Percentiles rank a stretch among this genome's conserved stretches.
Conservation (phyloP, 2,329 filamentous ascomycete species). For the Hypoxylon sp. region DNA sequence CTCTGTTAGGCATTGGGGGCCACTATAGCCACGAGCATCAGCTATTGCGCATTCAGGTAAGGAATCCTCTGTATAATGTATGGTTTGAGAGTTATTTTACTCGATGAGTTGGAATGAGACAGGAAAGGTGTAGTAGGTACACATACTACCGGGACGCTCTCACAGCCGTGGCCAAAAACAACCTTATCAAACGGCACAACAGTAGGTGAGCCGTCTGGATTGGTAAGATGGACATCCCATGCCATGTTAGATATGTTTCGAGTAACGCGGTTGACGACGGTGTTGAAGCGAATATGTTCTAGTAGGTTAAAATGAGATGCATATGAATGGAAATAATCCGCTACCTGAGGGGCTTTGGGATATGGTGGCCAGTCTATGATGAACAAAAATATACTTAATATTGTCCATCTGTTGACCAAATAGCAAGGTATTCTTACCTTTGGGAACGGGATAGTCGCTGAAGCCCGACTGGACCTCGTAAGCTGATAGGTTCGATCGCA, state of each 20-base stretch:
- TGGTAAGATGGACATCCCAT: conserved; percentile 35
- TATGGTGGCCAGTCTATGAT: conserved; percentile 28
- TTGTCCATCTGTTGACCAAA: neutral
- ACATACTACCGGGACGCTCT: conserved; percentile 29
- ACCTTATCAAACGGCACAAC: conserved; percentile 35
- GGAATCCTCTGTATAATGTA: no score
- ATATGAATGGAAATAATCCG: conserved; percentile 34
- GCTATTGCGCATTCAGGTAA: no score
- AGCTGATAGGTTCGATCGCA: no score
- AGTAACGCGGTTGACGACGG: conserved; percentile 28
- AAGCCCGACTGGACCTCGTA: conserved; percentile 30
- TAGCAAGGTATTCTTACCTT: conserved; percentile 34
- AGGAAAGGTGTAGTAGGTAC: no score
- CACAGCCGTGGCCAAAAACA: conserved; percentile 33
- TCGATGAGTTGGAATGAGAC: no score
- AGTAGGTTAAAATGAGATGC: conserved; percentile 32
- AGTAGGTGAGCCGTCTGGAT: conserved; percentile 15
- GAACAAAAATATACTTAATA: neutral
- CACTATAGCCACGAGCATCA: no score
- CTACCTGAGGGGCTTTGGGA: conserved; percentile 21
- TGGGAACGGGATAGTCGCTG: conserved; percentile 35
- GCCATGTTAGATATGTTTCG: conserved; percentile 26
- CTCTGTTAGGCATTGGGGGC: conserved; percentile 29
- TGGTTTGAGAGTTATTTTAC: no score
- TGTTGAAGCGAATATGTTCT: conserved; percentile 29